Percentiles rank a stretch among this genome's conserved stretches.
Conservation (phyloP, 108 stramenopile genomes). For the Hondaea fermentalgiana region DNA sequence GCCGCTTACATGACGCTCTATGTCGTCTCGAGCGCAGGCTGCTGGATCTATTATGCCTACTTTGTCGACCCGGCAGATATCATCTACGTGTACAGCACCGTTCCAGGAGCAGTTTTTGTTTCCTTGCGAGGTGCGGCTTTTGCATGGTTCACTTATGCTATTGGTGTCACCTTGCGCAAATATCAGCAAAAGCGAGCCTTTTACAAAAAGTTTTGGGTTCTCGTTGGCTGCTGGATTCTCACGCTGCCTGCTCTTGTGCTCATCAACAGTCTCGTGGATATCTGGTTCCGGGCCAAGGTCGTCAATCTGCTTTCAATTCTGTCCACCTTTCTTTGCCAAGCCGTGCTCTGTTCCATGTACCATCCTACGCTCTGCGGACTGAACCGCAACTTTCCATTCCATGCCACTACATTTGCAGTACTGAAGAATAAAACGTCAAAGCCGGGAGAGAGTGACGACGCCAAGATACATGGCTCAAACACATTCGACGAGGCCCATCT, state of each 20-base stretch:
- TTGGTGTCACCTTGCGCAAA: neutral
- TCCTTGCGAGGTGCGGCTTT: neutral
- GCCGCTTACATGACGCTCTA: conserved; percentile 12
- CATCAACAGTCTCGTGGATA: neutral
- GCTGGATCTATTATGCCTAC: neutral
- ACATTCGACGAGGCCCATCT: conserved; percentile 5
- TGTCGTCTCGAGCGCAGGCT: neutral
- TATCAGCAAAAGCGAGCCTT: conserved; percentile 20
- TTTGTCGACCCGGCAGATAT: neutral
- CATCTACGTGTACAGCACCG: neutral
- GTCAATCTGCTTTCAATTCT: neutral
- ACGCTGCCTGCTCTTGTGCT: neutral
- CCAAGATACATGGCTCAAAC: neutral
- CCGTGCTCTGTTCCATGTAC: neutral
- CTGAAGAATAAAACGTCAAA: neutral
- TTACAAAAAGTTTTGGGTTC: conserved; percentile 19
- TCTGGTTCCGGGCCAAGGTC: neutral
- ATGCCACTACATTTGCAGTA: neutral
- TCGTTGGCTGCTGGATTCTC: conserved; percentile 18
- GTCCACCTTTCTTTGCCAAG: neutral
- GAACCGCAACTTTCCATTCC: conserved; percentile 21
- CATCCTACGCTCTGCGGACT: conserved; percentile 14
- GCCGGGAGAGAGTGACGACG: neutral
- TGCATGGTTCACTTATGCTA: conserved; percentile 25
- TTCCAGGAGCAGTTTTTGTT: conserved; percentile 17